Percentiles rank a stretch among this genome's conserved stretches.
Conservation (phyloP, 2,329 filamentous ascomycete species). For the Calonectria pseudoturangicola region DNA sequence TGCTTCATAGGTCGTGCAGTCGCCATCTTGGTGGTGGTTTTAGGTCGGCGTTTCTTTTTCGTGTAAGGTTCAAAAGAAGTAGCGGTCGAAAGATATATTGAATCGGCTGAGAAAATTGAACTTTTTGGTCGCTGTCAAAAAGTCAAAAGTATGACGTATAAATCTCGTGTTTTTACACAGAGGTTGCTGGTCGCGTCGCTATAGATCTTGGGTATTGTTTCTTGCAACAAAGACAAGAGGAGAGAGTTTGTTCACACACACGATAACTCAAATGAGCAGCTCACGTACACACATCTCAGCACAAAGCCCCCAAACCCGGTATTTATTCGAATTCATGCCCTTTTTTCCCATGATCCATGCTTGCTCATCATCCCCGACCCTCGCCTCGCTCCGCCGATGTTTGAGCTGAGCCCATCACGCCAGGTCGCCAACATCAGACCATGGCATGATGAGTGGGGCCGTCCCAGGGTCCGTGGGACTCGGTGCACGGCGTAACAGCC, state of each 20-base stretch:
- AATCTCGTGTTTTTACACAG: slow-evolving; percentile 30
- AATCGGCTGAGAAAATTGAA: neutral
- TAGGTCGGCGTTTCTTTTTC: neutral
- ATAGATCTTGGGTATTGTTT: slow-evolving; percentile 10
- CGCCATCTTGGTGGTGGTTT: slow-evolving; percentile 53
- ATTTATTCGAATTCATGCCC: slow-evolving; percentile 51
- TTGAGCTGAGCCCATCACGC: slow-evolving; percentile 55
- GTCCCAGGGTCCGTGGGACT: slow-evolving; percentile 49
- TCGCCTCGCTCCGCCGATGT: slow-evolving; percentile 54
- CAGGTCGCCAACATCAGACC: slow-evolving; percentile 55
- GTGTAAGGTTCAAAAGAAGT: neutral
- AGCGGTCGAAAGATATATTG: neutral
- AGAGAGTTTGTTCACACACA: slow-evolving; percentile 20
- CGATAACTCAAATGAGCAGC: slow-evolving; percentile 30
- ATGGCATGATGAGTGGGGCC: slow-evolving; percentile 55
- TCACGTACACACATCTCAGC: slow-evolving; percentile 24
- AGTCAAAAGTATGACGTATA: slow-evolving; percentile 23
- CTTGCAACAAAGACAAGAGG: neutral
- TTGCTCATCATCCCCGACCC: slow-evolving; percentile 45
- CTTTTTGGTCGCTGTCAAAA: slow-evolving; percentile 11
- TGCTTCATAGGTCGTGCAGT: slow-evolving; percentile 69
- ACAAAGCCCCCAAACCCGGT: slow-evolving; percentile 40
- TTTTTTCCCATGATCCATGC: slow-evolving; percentile 33
- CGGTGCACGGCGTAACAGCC: slow-evolving; percentile 47
- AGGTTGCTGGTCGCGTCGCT: slow-evolving; percentile 24